Evolutionary conservation across 345 rosid species (phyloP), one percentile per base, ranked within the genome.

Genomic region (Linum tenue): DNA sequence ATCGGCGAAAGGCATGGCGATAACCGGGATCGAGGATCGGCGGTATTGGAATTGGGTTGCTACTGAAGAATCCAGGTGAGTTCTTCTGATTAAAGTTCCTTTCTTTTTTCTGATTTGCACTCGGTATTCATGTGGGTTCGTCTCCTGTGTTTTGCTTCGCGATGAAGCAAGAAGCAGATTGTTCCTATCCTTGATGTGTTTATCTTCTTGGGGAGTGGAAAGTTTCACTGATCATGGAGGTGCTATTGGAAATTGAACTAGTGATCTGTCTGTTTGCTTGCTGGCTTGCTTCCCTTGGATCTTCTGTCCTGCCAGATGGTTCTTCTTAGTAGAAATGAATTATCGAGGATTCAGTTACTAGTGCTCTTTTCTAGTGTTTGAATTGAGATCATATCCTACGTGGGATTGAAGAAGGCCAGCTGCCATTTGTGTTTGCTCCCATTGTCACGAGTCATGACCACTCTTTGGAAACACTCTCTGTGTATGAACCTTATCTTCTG

Each of bases 11-110:
- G 95, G 87, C 61, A 85, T 92, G 97, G 78, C 87, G 3, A 86
- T 92, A n/a, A 92, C 98, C 1, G 97, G 97, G 39, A 90, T 92
- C 37, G 97, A 90, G 41, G 98, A 92, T 60, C 79, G 97, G 61
- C 86, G 98, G 79, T 92, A 92, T 71, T 92, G 98, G 98, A 92
- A 79, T 75, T 87, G 96, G 98, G 67, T 86, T 66, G 80, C 88
- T 3, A 92, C 97, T 4, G 97, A 88, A 81, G 98, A 92, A 74
- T 90, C 98, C 64, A 90, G 98, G 98, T 92, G 66, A 5, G 72
- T 63, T 68, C 43, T 36, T 63, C 37, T 63, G 43, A 56, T 63
- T 16, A 5, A 48, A n/a, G 36, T 16, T 31, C 5, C 35, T 31
- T 57, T 57, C 31, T 7, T 15, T 4, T 57, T 57, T 57, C 38